Conservation (phyloP, 2,329 filamentous ascomycete genomes). For the Xylariaceae sp. region DNA sequence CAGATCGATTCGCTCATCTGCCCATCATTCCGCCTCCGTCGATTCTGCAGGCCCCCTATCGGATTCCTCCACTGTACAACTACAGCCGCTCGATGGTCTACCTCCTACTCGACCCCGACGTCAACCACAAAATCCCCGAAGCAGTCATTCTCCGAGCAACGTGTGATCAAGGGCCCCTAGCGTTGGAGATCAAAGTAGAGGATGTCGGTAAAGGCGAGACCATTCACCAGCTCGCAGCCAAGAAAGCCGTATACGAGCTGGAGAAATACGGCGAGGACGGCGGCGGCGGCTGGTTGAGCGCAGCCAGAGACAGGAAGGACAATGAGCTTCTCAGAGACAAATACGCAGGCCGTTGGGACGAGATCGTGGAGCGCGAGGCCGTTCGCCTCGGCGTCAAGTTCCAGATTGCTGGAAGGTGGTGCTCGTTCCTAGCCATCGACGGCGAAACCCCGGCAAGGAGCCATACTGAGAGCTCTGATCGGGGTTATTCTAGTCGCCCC, state of each 20-base stretch:
- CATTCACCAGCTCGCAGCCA: slow-evolving; percentile 10
- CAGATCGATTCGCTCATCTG: slow-evolving; percentile 6
- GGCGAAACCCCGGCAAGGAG: background rate
- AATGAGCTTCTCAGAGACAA: slow-evolving; percentile 1
- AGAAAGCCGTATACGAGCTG: slow-evolving; percentile 8
- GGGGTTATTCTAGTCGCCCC: slow-evolving; percentile 1
- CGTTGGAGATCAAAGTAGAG: slow-evolving; percentile 9
- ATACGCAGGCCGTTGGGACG: slow-evolving; percentile 5
- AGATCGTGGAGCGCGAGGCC: slow-evolving; percentile 11
- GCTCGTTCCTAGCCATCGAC: slow-evolving; percentile 9
- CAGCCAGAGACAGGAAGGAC: slow-evolving; percentile 2
- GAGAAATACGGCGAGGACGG: no score
- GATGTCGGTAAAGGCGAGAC: slow-evolving; percentile 8
- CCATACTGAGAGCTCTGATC: background rate
- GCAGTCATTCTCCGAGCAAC: slow-evolving; percentile 3
- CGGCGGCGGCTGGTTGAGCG: slow-evolving; percentile 7
- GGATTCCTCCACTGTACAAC: slow-evolving; percentile 4
- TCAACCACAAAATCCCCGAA: slow-evolving; percentile 1
- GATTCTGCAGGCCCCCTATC: slow-evolving; percentile 6
- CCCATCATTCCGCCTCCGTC: slow-evolving; percentile 1
- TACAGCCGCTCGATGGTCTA: slow-evolving; percentile 5
- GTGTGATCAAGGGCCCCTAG: slow-evolving; percentile 3
- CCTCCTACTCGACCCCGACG: slow-evolving; percentile 7
- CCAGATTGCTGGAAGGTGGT: slow-evolving; percentile 12
- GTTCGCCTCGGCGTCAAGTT: slow-evolving; percentile 8